phyloP scores from a whole-genome alignment of 345 rosid genomes.

The Combretum micranthum region DNA sequence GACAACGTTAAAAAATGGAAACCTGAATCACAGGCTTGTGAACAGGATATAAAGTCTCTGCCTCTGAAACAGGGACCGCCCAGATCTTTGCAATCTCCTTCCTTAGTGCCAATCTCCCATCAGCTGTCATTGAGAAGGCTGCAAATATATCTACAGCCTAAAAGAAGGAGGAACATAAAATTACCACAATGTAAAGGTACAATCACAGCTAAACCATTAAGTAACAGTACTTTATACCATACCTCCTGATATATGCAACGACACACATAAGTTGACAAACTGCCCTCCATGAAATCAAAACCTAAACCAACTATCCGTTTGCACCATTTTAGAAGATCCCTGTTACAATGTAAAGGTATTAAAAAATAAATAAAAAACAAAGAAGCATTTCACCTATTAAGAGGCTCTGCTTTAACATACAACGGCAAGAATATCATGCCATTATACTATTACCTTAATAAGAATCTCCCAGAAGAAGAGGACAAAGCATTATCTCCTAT shows the following conservation, averaged over 20 bases:
- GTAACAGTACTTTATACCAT: constrained; percentile 1
- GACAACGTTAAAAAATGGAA: constrained; percentile 13
- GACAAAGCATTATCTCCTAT: constrained; percentile 26
- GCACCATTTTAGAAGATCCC: constrained; percentile 97
- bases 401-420: neutral
- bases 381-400: too few species aligned
- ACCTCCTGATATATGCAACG: constrained; percentile 73
- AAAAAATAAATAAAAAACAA: too few species aligned
- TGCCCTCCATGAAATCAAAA: constrained; percentile 11
- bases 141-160: constrained; percentile 86
- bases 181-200: constrained; percentile 5
- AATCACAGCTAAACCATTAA: neutral
- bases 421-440: constrained; percentile 1
- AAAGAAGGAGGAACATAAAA: constrained; percentile 11
- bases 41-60: constrained; percentile 32
- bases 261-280: constrained; percentile 41
- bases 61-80: constrained; percentile 40
- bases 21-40: constrained; percentile 82
- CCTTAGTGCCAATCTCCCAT: constrained; percentile 39
- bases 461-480: constrained; percentile 47
- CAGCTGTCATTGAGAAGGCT: constrained; percentile 44
- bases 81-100: constrained; percentile 58
- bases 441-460: constrained; percentile 44
- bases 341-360: constrained; percentile 24
- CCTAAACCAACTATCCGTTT: constrained; percentile 53